These are phyloP conservation scores for Tetraselmis striata DNA, from an alignment of 139 green algal genomes.

Conservation along the genomic window DNA sequence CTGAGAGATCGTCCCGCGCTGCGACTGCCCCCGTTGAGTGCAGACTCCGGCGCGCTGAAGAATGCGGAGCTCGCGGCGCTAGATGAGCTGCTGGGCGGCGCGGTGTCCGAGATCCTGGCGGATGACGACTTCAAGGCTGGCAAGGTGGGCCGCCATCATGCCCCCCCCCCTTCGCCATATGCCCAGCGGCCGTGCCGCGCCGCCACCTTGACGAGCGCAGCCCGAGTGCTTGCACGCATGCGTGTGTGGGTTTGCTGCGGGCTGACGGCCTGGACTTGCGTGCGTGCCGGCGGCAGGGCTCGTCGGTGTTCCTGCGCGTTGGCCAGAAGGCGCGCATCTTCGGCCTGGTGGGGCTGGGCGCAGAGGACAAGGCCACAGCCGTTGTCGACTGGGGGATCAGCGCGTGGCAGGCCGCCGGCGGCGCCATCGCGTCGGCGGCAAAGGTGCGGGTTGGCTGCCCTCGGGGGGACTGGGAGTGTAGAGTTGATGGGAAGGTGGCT, in stretches of 20 bases:
- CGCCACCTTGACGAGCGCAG: too few relatives aligned
- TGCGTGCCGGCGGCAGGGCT: constrained; percentile 20
- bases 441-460: constrained; percentile 34
- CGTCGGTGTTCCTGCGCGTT: constrained; percentile 11
- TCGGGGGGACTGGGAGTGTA: too few relatives aligned
- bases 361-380: constrained; percentile 28
- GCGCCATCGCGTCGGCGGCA: constrained; percentile 33
- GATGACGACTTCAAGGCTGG: constrained; percentile 68
- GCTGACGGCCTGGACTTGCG: neutral
- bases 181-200: too few relatives aligned
- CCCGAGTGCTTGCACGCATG: neutral
- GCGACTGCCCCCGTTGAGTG: neutral
- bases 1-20: neutral
- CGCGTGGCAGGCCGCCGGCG: constrained; percentile 50
- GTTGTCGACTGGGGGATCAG: constrained; percentile 45
- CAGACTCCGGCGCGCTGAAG: constrained; percentile 37
- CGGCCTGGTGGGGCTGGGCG: constrained; percentile 66
- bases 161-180: too few relatives aligned
- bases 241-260: neutral
- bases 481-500: too few relatives aligned
- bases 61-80: constrained; percentile 39
- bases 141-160: constrained; percentile 23
- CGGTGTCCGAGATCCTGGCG: constrained; percentile 48
- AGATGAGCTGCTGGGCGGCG: constrained; percentile 35
- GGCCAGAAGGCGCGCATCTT: constrained; percentile 30